Percentiles rank a stretch among this genome's conserved stretches.
Conservation (phyloP, 768 basidiomycete genomes). For the Calocybe cyanea region DNA sequence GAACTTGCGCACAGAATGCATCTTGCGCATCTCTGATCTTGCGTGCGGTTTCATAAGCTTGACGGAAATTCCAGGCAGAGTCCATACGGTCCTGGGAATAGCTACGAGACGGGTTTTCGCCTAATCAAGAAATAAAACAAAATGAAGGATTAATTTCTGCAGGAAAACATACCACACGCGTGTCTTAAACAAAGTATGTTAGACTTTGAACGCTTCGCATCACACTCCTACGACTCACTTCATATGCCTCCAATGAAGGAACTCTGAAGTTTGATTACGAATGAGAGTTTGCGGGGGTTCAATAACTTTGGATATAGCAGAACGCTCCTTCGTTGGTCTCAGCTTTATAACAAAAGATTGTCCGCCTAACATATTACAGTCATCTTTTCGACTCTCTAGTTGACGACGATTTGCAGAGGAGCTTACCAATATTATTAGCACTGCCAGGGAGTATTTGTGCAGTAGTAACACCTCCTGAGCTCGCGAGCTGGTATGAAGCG, state of each 20-base stretch:
- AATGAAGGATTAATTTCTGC: no score
- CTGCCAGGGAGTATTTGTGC: constrained; percentile 74
- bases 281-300: constrained; percentile 60
- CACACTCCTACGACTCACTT: constrained; percentile 43
- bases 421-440: constrained; percentile 53
- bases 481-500: constrained; percentile 48
- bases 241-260: constrained; percentile 68
- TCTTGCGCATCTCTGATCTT: constrained; percentile 68
- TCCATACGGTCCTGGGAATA: constrained; percentile 58
- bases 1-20: constrained; percentile 52
- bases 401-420: neutral
- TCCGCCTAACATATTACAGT: constrained; percentile 43
- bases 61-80: constrained; percentile 61
- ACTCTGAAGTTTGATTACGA: constrained; percentile 37
- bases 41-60: constrained; percentile 67
- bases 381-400: neutral
- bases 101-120: constrained; percentile 54
- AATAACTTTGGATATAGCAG: constrained; percentile 62
- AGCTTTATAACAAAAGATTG: constrained; percentile 79
- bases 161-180: constrained; percentile 62
- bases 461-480: constrained; percentile 72
- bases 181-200: constrained; percentile 37
- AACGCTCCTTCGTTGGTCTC: constrained; percentile 65
- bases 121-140: constrained; percentile 13
- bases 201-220: neutral